Base-by-base conservation (phyloP, 768 basidiomycete species). In the Serendipita vermifera region DNA sequence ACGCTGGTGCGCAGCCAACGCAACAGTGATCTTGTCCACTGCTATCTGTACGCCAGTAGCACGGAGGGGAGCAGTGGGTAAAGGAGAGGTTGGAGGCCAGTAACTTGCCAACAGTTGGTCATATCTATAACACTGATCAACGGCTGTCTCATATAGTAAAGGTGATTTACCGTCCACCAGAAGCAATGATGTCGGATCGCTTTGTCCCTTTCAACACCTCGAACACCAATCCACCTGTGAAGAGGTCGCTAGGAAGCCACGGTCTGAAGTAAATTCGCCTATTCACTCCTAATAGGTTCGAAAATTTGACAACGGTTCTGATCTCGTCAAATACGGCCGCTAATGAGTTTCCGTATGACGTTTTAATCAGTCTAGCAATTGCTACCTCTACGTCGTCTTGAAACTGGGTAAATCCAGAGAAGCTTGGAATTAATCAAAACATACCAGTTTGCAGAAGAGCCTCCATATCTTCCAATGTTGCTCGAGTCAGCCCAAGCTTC, bases 11-110 rank as follows among this genome's bases (percentile, higher is more conserved):
- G 79, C 71, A 0, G 84, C 86, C 1, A 90, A 72, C 9, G 79
- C 75, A 1, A 75, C 69, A 0, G 83, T 79, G 58, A 91, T 85
- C 70, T 83, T 85, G 65, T 90, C 85, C 3, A 90, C 69, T 3
- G 81, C 79, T 33, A 91, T 82, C 61, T 89, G 87, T 6, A 89
- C 67, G 0, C 80, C 87, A 38, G 86, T 72, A 0, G 84, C 88
- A 58, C 83, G 82, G 4, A 78, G 71, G 11, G 74, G 64, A 15
- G 81, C 5, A 9, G 46, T n/a, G 17, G 46, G 46, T 29, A 7
- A n/a, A 20, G 61, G 51, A 58, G 46, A 67, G 62, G 81, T 79
- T 0, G 77, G 71, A 2, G 78, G 73, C 3, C 78, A 72, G 63
- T 81, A 82, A 5, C 77, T 75, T 13, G 71, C 58, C 56, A 91